Percentiles rank a stretch among this genome's conserved stretches.
These are phyloP conservation scores for Otatea glauca DNA, from an alignment of 176 grass and related monocot genomes.

Conservation along the genomic window DNA sequence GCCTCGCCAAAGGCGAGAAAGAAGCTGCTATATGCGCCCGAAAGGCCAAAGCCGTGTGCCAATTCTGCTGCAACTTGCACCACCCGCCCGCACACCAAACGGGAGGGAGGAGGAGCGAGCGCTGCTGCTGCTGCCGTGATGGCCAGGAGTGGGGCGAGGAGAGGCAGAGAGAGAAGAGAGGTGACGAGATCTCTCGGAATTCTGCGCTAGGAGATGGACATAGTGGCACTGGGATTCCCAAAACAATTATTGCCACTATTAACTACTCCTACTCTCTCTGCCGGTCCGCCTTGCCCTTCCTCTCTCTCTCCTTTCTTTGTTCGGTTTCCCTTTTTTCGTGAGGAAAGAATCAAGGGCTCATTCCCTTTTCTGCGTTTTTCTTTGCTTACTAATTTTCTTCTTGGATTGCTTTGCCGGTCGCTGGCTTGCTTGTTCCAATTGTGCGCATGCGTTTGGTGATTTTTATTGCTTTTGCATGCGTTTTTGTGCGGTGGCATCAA, in stretches of 20 bases:
- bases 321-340: conserved; percentile 41
- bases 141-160: conserved; percentile 5
- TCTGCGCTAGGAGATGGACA: conserved; percentile 56
- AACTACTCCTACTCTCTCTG: neutral
- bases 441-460: conserved; percentile 33
- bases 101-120: neutral
- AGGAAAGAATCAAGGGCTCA: conserved; percentile 37
- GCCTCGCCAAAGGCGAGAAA: conserved; percentile 49
- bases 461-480: neutral
- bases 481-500: conserved; percentile 31
- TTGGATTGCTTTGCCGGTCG: conserved; percentile 27
- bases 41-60: conserved; percentile 52
- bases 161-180: neutral
- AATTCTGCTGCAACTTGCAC: conserved; percentile 52
- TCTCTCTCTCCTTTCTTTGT: neutral
- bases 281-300: neutral
- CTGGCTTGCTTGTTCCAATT: conserved; percentile 47
- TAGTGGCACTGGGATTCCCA: conserved; percentile 51
- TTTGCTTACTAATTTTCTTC: neutral
- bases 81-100: conserved; percentile 21
- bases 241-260: conserved; percentile 53
- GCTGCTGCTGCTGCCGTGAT: conserved; percentile 12
- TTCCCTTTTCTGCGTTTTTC: neutral
- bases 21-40: conserved; percentile 47
- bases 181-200: conserved; percentile 63